A percentile compares a stretch with the other conserved stretches of the same genome.
Conservation (phyloP, 1,139 yeast genomes). For the Yamadazyma taylorii region DNA sequence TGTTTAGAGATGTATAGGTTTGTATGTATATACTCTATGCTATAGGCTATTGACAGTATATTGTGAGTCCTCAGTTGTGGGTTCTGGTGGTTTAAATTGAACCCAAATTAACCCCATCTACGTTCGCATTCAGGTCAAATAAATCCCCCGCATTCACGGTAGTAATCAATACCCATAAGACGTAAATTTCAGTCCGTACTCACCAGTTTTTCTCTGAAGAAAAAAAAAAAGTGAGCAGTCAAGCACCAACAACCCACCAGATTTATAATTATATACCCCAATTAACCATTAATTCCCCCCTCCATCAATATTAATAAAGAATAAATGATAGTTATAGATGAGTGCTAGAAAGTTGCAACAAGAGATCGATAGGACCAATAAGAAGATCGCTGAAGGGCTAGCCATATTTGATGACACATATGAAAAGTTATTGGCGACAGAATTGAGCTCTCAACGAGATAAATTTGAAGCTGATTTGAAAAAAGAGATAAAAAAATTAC, state of each 20-base stretch:
- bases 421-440: conserved; percentile 80
- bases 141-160: too few species aligned
- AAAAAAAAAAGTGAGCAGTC: background rate
- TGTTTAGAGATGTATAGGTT: conserved; percentile 1
- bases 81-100: too few species aligned
- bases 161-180: too few species aligned
- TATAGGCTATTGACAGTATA: background rate
- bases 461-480: conserved; percentile 91
- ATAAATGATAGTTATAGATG: conserved; percentile 22
- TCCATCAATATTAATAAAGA: too few species aligned
- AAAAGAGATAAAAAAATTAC: conserved; percentile 93
- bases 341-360: conserved; percentile 51
- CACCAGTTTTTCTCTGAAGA: conserved; percentile 1
- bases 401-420: conserved; percentile 82
- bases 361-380: conserved; percentile 95
- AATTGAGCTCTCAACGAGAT: conserved; percentile 88
- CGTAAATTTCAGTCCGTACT: conserved; percentile 5
- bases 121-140: too few species aligned
- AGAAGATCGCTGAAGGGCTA: conserved; percentile 93
- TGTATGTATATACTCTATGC: background rate
- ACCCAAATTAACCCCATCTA: too few species aligned
- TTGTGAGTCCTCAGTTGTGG: too few species aligned
- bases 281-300: too few species aligned
- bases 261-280: too few species aligned
- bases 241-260: too few species aligned